Evolutionary conservation across 805 yeast genomes (phyloP).

Genomic region (Candida methanosorbosa): DNA sequence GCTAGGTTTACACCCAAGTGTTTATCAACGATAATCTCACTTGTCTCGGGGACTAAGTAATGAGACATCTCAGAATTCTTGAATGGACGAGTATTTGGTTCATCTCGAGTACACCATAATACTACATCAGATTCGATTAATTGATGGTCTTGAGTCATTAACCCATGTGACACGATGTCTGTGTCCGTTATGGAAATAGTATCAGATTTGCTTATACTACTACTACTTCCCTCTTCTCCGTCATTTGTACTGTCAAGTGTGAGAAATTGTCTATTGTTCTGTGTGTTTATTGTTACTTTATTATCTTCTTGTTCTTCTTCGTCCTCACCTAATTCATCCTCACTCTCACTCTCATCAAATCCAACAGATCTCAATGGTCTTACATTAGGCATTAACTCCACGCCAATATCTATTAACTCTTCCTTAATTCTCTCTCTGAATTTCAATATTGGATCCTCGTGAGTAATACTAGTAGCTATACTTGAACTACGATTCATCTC

Average conservation of each 20-base stretch:
- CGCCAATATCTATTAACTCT: constrained; percentile 2
- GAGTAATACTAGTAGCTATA: neutral
- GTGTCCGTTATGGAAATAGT: neutral
- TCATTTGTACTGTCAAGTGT: neutral
- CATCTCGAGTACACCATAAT: constrained; percentile 4
- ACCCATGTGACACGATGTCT: neutral
- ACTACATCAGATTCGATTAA: constrained; percentile 3
- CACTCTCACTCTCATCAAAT: neutral
- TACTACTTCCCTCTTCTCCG: neutral
- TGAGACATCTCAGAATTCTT: constrained; percentile 1
- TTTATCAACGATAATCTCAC: constrained; percentile 4
- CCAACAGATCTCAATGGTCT: constrained; percentile 1
- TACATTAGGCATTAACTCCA: constrained; percentile 1
- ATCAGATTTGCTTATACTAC: neutral
- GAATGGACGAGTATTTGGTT: constrained; percentile 3
- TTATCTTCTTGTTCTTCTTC: neutral
- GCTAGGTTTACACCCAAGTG: no score
- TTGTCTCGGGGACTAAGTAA: constrained; percentile 3
- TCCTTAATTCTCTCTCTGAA: neutral
- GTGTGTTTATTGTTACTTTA: neutral
- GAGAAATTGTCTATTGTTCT: neutral
- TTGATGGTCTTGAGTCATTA: constrained; percentile 3
- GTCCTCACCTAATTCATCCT: neutral
- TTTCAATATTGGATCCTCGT: neutral
- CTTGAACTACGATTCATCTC: neutral